Conservation (phyloP, 2,329 filamentous ascomycete genomes). For the Aspergillus uvarum region DNA sequence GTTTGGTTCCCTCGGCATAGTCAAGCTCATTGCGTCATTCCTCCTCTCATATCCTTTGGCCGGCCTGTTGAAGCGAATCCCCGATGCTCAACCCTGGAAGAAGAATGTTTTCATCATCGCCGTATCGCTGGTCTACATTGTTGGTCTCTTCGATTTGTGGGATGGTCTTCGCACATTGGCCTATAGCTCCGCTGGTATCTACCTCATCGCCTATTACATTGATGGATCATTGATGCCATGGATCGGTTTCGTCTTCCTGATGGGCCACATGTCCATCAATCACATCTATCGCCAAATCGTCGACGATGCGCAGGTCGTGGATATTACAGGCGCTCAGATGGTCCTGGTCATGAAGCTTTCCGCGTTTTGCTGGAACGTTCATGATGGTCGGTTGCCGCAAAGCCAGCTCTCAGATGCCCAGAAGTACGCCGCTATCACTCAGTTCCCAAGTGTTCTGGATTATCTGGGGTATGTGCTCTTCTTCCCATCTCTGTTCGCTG, state of each 20-base stretch:
- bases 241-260: slow-evolving; percentile 89
- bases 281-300: slow-evolving; percentile 79
- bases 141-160: slow-evolving; percentile 94
- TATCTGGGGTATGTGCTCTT: slow-evolving; percentile 91
- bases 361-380: slow-evolving; percentile 97
- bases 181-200: slow-evolving; percentile 76
- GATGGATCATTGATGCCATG: slow-evolving; percentile 95
- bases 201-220: slow-evolving; percentile 78
- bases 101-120: slow-evolving; percentile 87
- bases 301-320: slow-evolving; percentile 65
- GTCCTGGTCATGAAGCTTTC: slow-evolving; percentile 96
- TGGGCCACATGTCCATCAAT: slow-evolving; percentile 91
- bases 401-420: slow-evolving; percentile 83
- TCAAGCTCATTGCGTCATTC: slow-evolving; percentile 91
- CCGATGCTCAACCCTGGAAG: slow-evolving; percentile 75
- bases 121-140: slow-evolving; percentile 82
- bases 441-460: slow-evolving; percentile 75
- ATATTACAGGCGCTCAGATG: slow-evolving; percentile 96
- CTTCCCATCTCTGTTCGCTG: slow-evolving; percentile 86
- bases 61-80: slow-evolving; percentile 82
- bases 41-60: slow-evolving; percentile 90
- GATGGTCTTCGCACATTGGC: slow-evolving; percentile 74
- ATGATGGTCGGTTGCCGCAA: slow-evolving; percentile 79
- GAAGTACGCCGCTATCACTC: slow-evolving; percentile 72
- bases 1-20: slow-evolving; percentile 47